Percentiles rank a stretch among this genome's conserved stretches.
phyloP scores from a whole-genome alignment of 495 filamentous ascomycete genomes.

The Annulohypoxylon moriforme region DNA sequence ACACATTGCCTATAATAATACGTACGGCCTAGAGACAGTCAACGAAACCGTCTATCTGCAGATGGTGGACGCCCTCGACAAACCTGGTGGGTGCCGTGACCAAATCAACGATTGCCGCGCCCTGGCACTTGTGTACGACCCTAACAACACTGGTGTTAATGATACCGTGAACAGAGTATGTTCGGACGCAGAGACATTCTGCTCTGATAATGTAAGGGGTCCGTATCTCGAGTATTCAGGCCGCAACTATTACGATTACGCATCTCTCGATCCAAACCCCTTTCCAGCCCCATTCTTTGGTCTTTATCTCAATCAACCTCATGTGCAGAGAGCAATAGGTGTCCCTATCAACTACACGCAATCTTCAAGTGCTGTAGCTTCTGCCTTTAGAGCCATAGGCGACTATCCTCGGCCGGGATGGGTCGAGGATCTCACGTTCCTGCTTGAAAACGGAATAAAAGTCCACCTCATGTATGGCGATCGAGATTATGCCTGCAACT shows the following conservation, averaged over 20 bases:
- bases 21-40: conserved; percentile 75
- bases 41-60: conserved; percentile 62
- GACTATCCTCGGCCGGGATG: conserved; percentile 62
- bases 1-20: conserved; percentile 77
- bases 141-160: conserved; percentile 61
- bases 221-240: conserved; percentile 57
- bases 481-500: conserved; percentile 73
- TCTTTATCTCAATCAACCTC: conserved; percentile 71
- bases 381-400: conserved; percentile 64
- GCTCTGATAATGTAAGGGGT: conserved; percentile 57
- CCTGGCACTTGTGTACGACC: conserved; percentile 57
- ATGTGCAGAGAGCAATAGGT: conserved; percentile 72
- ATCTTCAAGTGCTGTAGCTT: conserved; percentile 62
- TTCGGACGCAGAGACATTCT: conserved; percentile 55
- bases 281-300: conserved; percentile 67
- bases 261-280: conserved; percentile 63
- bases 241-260: conserved; percentile 71
- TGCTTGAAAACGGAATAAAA: conserved; percentile 67
- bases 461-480: conserved; percentile 74
- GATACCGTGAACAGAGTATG: conserved; percentile 60
- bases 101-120: conserved; percentile 61
- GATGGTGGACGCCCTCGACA: conserved; percentile 48
- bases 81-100: conserved; percentile 63
- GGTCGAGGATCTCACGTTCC: conserved; percentile 61
- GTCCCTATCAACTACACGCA: conserved; percentile 74